These are phyloP conservation scores for Terfezia boudieri DNA, from an alignment of 495 filamentous ascomycete genomes.

Conservation along the genomic window DNA sequence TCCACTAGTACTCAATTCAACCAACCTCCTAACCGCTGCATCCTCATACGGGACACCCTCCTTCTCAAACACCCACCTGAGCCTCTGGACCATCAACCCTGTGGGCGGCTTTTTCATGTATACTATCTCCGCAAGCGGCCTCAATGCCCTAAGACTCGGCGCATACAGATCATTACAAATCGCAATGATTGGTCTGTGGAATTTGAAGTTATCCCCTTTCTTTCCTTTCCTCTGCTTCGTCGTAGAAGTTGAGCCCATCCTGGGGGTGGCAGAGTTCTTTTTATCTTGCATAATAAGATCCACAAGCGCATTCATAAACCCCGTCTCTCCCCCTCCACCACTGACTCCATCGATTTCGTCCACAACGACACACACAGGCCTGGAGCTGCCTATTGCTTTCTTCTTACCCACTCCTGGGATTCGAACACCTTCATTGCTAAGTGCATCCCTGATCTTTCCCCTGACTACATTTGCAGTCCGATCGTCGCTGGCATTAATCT, in stretches of 20 bases:
- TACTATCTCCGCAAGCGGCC: constrained; percentile 74
- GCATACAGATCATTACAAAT: constrained; percentile 99
- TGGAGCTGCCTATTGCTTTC: constrained; percentile 38
- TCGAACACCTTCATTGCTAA: constrained; percentile 81
- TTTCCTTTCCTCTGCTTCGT: constrained; percentile 26
- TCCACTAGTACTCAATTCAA: constrained; percentile 34
- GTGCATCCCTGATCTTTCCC: constrained; percentile 56
- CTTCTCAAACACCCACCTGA: constrained; percentile 61
- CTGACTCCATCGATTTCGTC: constrained; percentile 94
- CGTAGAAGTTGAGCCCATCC: constrained; percentile 19
- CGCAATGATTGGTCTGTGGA: constrained; percentile 69
- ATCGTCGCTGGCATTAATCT: constrained; percentile 73
- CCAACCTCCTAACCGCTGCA: constrained; percentile 70
- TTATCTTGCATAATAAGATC: constrained; percentile 70
- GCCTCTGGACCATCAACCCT: constrained; percentile 59
- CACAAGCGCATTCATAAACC: constrained; percentile 85
- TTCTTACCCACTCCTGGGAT: constrained; percentile 37
- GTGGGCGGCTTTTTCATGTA: constrained; percentile 73
- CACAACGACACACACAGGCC: constrained; percentile 77
- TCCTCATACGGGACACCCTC: constrained; percentile 70
- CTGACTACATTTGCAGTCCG: constrained; percentile 59
- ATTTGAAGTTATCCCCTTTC: constrained; percentile 61
- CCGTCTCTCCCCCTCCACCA: constrained; percentile 45
- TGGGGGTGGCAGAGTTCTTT: constrained; percentile 33
- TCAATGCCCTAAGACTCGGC: constrained; percentile 59